phyloP scores from a whole-genome alignment of 2,329 filamentous ascomycete species.

The Ascochyta lentis region DNA sequence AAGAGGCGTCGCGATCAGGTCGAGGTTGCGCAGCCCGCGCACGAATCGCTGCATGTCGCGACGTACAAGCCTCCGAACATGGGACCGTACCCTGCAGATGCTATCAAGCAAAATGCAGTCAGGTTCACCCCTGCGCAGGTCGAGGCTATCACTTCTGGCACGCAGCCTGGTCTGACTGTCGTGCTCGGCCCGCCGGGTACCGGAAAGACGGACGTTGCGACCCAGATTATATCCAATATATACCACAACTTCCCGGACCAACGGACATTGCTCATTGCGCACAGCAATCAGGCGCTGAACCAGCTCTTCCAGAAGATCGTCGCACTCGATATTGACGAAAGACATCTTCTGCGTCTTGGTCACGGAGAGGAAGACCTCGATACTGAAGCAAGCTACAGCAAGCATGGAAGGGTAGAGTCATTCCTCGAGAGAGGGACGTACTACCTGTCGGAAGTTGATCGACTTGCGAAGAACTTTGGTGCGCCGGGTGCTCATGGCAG shows the following conservation, averaged over 20 bases:
- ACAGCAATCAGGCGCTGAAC: conserved; percentile 97
- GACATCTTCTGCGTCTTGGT: conserved; percentile 88
- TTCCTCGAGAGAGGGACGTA: conserved; percentile 86
- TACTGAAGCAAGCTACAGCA: conserved; percentile 87
- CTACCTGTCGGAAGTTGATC: conserved; percentile 83
- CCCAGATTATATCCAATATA: conserved; percentile 98
- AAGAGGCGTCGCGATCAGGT: conserved; percentile 82
- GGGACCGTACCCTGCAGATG: conserved; percentile 87
- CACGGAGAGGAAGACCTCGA: conserved; percentile 95
- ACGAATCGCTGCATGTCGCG: conserved; percentile 77
- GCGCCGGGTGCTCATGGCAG: conserved; percentile 94
- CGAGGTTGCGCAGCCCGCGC: conserved; percentile 66
- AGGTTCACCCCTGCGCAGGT: conserved; percentile 92
- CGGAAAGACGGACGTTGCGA: conserved; percentile 98
- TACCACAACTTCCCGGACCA: conserved; percentile 97
- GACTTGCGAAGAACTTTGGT: conserved; percentile 81
- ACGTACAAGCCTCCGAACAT: conserved; percentile 89
- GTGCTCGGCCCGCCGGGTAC: conserved; percentile 96
- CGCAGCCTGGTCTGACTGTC: conserved; percentile 90
- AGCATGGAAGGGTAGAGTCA: conserved; percentile 91
- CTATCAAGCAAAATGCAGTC: conserved; percentile 79
- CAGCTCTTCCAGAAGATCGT: conserved; percentile 98
- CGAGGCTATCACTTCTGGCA: conserved; percentile 91
- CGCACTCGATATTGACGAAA: conserved; percentile 92
- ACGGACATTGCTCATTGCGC: conserved; percentile 88